These are phyloP conservation scores for Dioszegia hungarica DNA, from an alignment of 768 basidiomycete genomes.

Conservation along the genomic window DNA sequence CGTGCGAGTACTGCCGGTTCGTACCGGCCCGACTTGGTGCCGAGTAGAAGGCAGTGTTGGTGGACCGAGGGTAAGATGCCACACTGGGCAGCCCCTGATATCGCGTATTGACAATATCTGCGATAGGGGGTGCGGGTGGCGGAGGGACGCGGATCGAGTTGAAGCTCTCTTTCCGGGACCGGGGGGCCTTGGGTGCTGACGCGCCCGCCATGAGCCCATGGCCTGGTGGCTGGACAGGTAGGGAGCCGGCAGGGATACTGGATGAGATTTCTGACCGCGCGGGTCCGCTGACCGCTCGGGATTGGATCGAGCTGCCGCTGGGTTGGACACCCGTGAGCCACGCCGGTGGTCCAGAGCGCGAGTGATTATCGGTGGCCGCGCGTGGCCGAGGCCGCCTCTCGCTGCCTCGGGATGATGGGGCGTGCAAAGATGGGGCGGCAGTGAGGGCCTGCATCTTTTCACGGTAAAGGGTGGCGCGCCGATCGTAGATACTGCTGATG, in stretches of 20 bases:
- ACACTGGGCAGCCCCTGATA: conserved; percentile 17
- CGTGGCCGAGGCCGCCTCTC: not conserved
- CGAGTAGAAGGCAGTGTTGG: conserved; percentile 4
- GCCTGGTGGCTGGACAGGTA: not conserved
- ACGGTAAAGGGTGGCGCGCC: conserved; percentile 43
- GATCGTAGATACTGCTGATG: conserved; percentile 48
- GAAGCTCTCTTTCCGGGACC: conserved; percentile 2
- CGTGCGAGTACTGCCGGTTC: not conserved
- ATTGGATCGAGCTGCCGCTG: not conserved
- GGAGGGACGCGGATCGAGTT: conserved; percentile 2
- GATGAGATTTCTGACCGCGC: not conserved
- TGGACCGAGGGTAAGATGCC: not conserved
- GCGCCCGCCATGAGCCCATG: conserved; percentile 1
- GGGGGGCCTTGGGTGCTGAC: not conserved
- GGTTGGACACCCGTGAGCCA: conserved; percentile 1
- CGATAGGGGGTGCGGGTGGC: conserved; percentile 21
- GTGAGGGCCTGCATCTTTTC: conserved; percentile 41
- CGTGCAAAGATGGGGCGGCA: conserved; percentile 19
- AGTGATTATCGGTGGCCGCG: not conserved
- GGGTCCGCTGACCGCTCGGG: not conserved
- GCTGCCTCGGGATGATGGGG: conserved; percentile 4
- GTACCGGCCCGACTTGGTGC: not conserved
- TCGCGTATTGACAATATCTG: conserved; percentile 25
- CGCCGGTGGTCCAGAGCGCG: not conserved
- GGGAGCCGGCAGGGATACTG: conserved; percentile 1